Conservation (phyloP, 192 early-diverging fungal species). For the Haplosporangium gracile region DNA sequence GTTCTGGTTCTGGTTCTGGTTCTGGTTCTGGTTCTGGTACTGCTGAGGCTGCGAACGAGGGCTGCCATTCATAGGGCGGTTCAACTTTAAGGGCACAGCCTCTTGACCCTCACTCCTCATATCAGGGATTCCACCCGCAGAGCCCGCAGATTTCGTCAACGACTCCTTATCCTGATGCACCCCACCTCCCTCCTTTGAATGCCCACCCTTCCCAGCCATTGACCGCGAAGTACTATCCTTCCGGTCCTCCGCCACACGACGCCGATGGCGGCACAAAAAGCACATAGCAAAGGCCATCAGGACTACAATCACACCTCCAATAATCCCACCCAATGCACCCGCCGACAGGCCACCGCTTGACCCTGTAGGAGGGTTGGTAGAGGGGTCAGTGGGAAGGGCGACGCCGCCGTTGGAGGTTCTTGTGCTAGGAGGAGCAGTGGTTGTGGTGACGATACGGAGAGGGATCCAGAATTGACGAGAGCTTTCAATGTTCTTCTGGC, state of each 20-base stretch:
- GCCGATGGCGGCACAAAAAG: slow-evolving; percentile 38
- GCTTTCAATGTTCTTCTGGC: background rate
- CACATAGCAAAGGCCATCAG: slow-evolving; percentile 16
- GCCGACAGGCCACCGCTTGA: slow-evolving; percentile 23
- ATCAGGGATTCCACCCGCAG: slow-evolving; percentile 16
- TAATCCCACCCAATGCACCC: slow-evolving; percentile 21
- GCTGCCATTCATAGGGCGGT: background rate
- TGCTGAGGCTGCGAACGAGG: slow-evolving; percentile 15
- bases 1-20: background rate
- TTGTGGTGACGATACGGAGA: background rate
- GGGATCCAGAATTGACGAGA: slow-evolving; percentile 20
- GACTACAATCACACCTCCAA: slow-evolving; percentile 20
- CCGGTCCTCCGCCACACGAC: slow-evolving; percentile 20
- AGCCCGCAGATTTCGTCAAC: slow-evolving; percentile 25
- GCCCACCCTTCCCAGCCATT: slow-evolving; percentile 6
- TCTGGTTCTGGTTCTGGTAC: slow-evolving; percentile 9
- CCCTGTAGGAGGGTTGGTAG: background rate
- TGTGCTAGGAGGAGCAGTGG: background rate
- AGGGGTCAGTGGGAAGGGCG: background rate
- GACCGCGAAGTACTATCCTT: slow-evolving; percentile 2
- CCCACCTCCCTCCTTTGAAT: slow-evolving; percentile 17
- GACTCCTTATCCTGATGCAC: slow-evolving; percentile 41
- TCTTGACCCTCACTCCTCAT: slow-evolving; percentile 14
- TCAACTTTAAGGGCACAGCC: slow-evolving; percentile 9
- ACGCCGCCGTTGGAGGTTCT: background rate